These are phyloP conservation scores for Ustilago trichophora DNA, from an alignment of 1,284 basidiomycete genomes.

Conservation along the genomic window DNA sequence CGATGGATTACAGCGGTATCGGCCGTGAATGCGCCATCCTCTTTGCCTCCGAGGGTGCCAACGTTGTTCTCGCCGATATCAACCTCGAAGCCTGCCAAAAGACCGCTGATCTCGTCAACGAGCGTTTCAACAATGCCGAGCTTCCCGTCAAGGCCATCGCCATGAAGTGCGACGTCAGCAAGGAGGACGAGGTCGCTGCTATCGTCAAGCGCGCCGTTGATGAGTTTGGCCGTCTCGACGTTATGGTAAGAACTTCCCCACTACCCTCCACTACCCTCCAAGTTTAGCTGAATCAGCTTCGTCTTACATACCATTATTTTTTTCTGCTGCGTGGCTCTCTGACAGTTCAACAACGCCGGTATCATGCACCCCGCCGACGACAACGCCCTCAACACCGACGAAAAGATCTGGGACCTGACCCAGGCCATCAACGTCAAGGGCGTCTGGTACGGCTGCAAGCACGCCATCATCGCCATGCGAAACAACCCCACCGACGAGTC, in stretches of 20 bases:
- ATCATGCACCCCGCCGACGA: constrained; percentile 96
- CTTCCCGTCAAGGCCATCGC: constrained; percentile 72
- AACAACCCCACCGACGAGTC: constrained; percentile 79
- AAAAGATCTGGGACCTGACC: constrained; percentile 79
- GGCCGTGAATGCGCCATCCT: constrained; percentile 90
- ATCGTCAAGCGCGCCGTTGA: constrained; percentile 81
- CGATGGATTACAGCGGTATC: constrained; percentile 76
- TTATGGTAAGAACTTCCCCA: constrained; percentile 71
- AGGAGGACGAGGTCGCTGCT: constrained; percentile 83
- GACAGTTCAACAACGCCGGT: constrained; percentile 70
- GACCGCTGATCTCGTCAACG: constrained; percentile 74
- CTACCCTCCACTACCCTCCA: background rate
- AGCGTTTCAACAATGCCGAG: constrained; percentile 75
- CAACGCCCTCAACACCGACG: constrained; percentile 92
- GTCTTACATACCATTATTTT: too few relatives aligned
- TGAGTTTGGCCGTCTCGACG: constrained; percentile 86
- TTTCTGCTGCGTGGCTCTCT: too few relatives aligned
- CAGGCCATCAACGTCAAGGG: constrained; percentile 96
- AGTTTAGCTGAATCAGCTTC: too few relatives aligned
- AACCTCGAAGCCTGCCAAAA: constrained; percentile 78
- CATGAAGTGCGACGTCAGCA: constrained; percentile 84
- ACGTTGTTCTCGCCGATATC: constrained; percentile 86
- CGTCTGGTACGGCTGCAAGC: constrained; percentile 96
- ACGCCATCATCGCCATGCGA: constrained; percentile 94
- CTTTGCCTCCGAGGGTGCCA: constrained; percentile 90